These are phyloP conservation scores for Thermomucor indicae-seudaticae DNA, from an alignment of 371 early-diverging fungal species.

Conservation along the genomic window DNA sequence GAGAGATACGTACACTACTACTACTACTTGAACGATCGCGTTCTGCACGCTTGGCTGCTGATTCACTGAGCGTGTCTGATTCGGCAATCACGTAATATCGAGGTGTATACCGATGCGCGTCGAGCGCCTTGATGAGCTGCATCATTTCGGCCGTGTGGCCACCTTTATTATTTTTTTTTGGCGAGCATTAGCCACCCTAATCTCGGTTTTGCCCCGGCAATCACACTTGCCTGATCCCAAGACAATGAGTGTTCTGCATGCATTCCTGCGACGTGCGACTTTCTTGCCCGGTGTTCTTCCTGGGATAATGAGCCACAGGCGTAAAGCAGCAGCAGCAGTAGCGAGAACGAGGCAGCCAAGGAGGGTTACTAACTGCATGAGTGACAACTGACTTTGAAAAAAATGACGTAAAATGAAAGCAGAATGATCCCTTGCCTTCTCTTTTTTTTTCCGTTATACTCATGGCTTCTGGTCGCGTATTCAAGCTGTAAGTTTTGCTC, in stretches of 20 bases:
- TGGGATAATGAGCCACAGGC: conserved; percentile 1
- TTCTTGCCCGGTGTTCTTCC: not conserved
- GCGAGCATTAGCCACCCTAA: too few relatives aligned
- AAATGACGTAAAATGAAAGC: not conserved
- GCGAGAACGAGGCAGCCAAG: not conserved
- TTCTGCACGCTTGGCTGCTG: conserved; percentile 53
- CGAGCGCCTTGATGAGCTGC: conserved; percentile 50
- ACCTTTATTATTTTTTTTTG: too few relatives aligned
- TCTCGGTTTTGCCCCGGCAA: too few relatives aligned
- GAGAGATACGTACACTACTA: not conserved
- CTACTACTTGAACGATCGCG: conserved; percentile 6
- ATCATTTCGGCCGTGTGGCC: conserved; percentile 85
- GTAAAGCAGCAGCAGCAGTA: not conserved
- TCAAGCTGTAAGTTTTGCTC: conserved; percentile 8
- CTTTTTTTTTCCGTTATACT: not conserved
- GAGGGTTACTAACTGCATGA: too few relatives aligned
- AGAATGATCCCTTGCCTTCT: not conserved
- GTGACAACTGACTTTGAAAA: not conserved
- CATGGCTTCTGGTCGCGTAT: conserved; percentile 16
- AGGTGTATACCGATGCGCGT: conserved; percentile 45
- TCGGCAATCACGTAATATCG: conserved; percentile 62
- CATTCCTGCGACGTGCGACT: not conserved
- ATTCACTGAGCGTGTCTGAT: conserved; percentile 54
- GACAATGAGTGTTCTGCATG: conserved; percentile 33
- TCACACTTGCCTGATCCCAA: conserved; percentile 45